Percentiles rank a stretch among this genome's conserved stretches.
Conservation (phyloP, 1,284 basidiomycete genomes). For the Singerocomus inundabilis region DNA sequence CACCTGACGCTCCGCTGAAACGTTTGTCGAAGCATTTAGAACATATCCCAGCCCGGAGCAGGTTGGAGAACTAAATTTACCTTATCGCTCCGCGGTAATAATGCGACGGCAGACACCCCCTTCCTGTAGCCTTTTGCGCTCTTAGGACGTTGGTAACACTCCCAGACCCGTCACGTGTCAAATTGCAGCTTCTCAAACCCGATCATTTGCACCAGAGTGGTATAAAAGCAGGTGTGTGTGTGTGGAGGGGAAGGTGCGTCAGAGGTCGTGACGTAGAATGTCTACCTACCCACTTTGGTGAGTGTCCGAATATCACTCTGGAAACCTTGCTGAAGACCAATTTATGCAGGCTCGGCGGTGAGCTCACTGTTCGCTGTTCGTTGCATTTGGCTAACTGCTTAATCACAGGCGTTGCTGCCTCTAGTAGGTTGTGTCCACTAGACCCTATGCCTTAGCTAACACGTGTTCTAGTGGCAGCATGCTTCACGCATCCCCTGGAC, state of each 20-base stretch:
- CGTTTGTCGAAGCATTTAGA: conserved; percentile 2
- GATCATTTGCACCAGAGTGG: neutral
- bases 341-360: conserved; percentile 68
- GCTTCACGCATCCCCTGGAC: conserved; percentile 84
- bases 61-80: conserved; percentile 4
- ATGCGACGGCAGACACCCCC: neutral
- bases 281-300: conserved; percentile 64
- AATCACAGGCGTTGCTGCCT: conserved; percentile 66
- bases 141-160: neutral
- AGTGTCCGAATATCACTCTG: conserved; percentile 4
- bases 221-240: conserved; percentile 21
- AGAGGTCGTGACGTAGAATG: conserved; percentile 23
- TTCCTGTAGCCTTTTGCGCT: conserved; percentile 23
- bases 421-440: conserved; percentile 49
- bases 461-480: conserved; percentile 71
- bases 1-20: neutral
- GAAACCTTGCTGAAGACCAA: conserved; percentile 5
- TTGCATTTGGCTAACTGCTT: neutral
- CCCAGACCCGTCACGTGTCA: conserved; percentile 4
- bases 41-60: conserved; percentile 1
- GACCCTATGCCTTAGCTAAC: conserved; percentile 1
- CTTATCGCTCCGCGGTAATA: conserved; percentile 1
- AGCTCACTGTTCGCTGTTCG: conserved; percentile 20
- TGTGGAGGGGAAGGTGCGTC: neutral
- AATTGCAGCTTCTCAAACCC: conserved; percentile 9